Percentiles rank a stretch among this genome's conserved stretches.
phyloP scores from a whole-genome alignment of 148 eudicot genomes.

The Amaranthus cruentus region DNA sequence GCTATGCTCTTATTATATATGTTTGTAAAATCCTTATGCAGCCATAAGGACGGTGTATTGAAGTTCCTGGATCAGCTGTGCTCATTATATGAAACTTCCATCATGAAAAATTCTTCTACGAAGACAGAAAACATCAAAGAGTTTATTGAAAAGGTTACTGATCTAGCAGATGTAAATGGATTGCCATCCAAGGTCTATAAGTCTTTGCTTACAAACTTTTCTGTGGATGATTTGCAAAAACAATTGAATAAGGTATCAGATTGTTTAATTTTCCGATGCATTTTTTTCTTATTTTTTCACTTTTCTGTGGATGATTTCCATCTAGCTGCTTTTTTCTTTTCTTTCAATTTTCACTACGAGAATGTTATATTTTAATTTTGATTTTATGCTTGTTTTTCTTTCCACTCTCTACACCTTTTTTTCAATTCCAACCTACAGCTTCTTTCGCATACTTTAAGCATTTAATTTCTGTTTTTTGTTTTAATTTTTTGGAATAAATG shows the following conservation, averaged over 20 bases:
- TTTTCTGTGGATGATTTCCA: background rate
- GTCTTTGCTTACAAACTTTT: slow-evolving; percentile 45
- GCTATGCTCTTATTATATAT: background rate
- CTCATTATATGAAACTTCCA: slow-evolving; percentile 52
- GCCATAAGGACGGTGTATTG: slow-evolving; percentile 75
- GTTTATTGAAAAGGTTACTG: slow-evolving; percentile 51
- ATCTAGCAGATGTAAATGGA: slow-evolving; percentile 54
- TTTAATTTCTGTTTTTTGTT: background rate
- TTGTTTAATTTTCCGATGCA: background rate
- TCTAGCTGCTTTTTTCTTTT: background rate
- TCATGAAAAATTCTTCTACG: slow-evolving; percentile 38
- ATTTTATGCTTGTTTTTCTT: background rate
- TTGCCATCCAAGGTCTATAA: slow-evolving; percentile 51
- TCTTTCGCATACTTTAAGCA: background rate
- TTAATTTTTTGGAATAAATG: background rate
- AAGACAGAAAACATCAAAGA: slow-evolving; percentile 39
- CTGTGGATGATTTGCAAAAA: slow-evolving; percentile 43
- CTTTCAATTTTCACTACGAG: background rate
- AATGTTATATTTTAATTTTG: background rate
- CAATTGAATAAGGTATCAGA: slow-evolving; percentile 61
- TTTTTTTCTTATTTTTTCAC: background rate
- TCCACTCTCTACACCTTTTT: background rate
- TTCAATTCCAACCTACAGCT: background rate
- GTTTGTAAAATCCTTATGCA: slow-evolving; percentile 30
- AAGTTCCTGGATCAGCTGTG: slow-evolving; percentile 73